Evolutionary conservation across 2,329 filamentous ascomycete genomes (phyloP), one percentile per base, ranked within the genome.

Genomic region (Knufia fluminis): DNA sequence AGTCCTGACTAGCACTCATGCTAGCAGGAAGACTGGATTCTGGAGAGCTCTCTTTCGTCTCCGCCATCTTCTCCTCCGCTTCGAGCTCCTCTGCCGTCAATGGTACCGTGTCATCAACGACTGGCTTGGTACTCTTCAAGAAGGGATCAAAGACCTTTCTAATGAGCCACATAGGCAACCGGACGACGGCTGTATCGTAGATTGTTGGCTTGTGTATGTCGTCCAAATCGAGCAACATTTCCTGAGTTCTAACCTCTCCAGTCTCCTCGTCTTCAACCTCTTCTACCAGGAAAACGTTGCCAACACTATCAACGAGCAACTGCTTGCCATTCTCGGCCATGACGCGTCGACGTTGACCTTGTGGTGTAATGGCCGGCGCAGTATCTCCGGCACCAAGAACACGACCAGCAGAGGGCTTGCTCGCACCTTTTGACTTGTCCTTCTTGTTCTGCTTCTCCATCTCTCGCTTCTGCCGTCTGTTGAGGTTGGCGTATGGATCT

Each of bases 271-370:
- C 90, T 16, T 48, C 89, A 45, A 88, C 86, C 60, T 87, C 78
- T 63, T 94, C 86, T 68, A 97, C 89, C n/a, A 98, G 74, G 63
- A 87, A 98, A 10, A 98, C 92, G 60, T 96, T 89, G 23, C 92
- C 92, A 8, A 84, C 73, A 0, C 86, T 87, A 68, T 98, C 91
- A 3, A 98, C 92, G 49, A 98, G 83, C 32, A 98, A 73, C 1
- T 94, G 76, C 73, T 97, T 98, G 58, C 92, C 92, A 61, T 98
- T 98, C 73, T 95, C 85, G 2, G 90, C 91, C 22, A 90, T 80
- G 14, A 97, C 87, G 31, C 87, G 78, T 75, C 91, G 94, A 70
- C 87, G 87, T 28, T 84, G 76, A 17, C 90, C 89, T 32, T 82
- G 78, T 1, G 86, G 80, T 9, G 80, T 79, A 48, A 74, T 71